These are phyloP conservation scores for Triticum monococcum DNA, from an alignment of 176 grass and related monocot species.

Conservation along the genomic window DNA sequence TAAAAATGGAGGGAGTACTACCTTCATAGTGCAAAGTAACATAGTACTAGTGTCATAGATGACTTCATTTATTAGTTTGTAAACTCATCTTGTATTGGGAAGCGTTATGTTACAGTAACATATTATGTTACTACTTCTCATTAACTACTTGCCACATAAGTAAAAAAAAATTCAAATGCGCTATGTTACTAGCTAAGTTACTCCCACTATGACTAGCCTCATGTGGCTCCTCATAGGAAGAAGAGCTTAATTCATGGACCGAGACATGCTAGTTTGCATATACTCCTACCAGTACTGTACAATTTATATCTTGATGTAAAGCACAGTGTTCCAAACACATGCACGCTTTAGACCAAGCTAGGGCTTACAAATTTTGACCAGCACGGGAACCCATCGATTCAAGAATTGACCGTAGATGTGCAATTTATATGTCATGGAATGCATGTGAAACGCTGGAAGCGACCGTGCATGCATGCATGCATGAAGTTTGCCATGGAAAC, in stretches of 20 bases:
- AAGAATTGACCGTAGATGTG: slow-evolving; percentile 17
- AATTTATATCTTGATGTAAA: neutral
- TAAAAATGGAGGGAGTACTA: too few relatives aligned
- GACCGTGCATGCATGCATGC: neutral
- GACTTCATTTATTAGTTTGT: too few relatives aligned
- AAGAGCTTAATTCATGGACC: neutral
- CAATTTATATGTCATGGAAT: neutral
- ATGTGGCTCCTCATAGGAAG: slow-evolving; percentile 10
- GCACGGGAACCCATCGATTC: slow-evolving; percentile 9
- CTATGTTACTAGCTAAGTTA: too few relatives aligned
- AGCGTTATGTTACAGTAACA: too few relatives aligned
- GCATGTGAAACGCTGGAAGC: neutral
- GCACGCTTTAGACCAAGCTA: neutral
- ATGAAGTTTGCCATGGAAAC: neutral
- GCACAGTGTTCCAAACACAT: slow-evolving; percentile 26
- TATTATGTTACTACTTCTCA: too few relatives aligned
- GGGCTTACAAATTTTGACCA: slow-evolving; percentile 20
- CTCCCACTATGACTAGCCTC: too few relatives aligned
- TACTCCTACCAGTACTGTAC: too few relatives aligned
- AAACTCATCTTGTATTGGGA: too few relatives aligned
- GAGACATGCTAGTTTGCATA: neutral
- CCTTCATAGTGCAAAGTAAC: too few relatives aligned
- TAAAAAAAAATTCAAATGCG: too few relatives aligned
- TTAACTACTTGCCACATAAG: too few relatives aligned
- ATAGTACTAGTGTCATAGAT: too few relatives aligned